These are phyloP conservation scores for Arthrinium puccinioides DNA, from an alignment of 2,329 filamentous ascomycete genomes.

Conservation along the genomic window DNA sequence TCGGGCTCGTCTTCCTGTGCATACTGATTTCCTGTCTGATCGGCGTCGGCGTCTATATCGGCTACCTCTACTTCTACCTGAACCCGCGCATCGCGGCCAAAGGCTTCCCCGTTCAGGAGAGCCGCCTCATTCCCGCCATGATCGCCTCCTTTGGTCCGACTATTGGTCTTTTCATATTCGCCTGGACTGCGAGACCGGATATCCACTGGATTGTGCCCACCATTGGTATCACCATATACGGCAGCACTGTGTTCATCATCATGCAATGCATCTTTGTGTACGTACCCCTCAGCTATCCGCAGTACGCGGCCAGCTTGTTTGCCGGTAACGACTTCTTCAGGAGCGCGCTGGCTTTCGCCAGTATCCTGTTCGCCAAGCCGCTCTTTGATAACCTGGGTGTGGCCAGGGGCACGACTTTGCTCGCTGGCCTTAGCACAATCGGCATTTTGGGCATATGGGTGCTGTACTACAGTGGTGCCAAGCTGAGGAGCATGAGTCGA, in stretches of 20 bases:
- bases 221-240: slow-evolving; percentile 41
- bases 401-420: slow-evolving; percentile 45
- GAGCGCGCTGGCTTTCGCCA: slow-evolving; percentile 36
- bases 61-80: slow-evolving; percentile 59
- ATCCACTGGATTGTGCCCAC: slow-evolving; percentile 51
- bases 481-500: slow-evolving; percentile 46
- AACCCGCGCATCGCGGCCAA: slow-evolving; percentile 52
- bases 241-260: slow-evolving; percentile 14
- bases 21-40: slow-evolving; percentile 37
- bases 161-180: slow-evolving; percentile 50
- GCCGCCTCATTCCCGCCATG: slow-evolving; percentile 52
- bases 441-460: slow-evolving; percentile 52
- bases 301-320: slow-evolving; percentile 14
- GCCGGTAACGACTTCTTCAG: slow-evolving; percentile 16
- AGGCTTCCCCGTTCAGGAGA: slow-evolving; percentile 56
- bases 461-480: slow-evolving; percentile 50
- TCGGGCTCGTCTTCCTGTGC: slow-evolving; percentile 41
- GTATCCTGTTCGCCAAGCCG: slow-evolving; percentile 52
- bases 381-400: slow-evolving; percentile 54
- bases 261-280: slow-evolving; percentile 18
- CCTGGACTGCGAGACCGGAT: slow-evolving; percentile 43
- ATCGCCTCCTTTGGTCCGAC: slow-evolving; percentile 50
- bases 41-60: slow-evolving; percentile 48
- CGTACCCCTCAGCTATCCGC: slow-evolving; percentile 14
- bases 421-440: slow-evolving; percentile 47